These are phyloP conservation scores for Margaritispora aquatica DNA, from an alignment of 495 filamentous ascomycete species.

Conservation along the genomic window DNA sequence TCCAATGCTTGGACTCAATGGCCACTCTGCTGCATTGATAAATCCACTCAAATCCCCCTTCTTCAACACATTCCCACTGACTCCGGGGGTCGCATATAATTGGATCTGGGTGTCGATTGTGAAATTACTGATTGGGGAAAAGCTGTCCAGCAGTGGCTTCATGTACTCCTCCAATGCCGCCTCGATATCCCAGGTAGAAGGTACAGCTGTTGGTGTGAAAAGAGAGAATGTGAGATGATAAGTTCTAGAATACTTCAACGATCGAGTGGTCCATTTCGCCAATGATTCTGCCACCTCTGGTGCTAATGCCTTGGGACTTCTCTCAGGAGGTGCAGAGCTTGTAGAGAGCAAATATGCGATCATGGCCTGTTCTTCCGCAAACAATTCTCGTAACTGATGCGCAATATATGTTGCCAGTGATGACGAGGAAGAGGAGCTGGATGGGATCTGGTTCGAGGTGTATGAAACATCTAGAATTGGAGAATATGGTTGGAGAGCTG, in stretches of 20 bases:
- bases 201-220: slow-evolving; percentile 70
- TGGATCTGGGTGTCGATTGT: slow-evolving; percentile 96
- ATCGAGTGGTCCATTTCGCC: slow-evolving; percentile 59
- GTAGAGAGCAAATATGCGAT: slow-evolving; percentile 75
- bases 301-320: slow-evolving; percentile 32
- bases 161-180: slow-evolving; percentile 75
- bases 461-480: slow-evolving; percentile 77
- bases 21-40: slow-evolving; percentile 98
- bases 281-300: slow-evolving; percentile 39
- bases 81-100: slow-evolving; percentile 78
- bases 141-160: slow-evolving; percentile 67
- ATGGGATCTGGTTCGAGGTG: slow-evolving; percentile 64
- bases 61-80: slow-evolving; percentile 58
- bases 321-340: slow-evolving; percentile 42
- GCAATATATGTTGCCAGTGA: slow-evolving; percentile 77
- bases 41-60: slow-evolving; percentile 90
- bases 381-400: slow-evolving; percentile 67
- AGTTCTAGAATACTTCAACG: slow-evolving; percentile 85
- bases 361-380: slow-evolving; percentile 83
- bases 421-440: slow-evolving; percentile 61
- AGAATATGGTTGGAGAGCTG: slow-evolving; percentile 59
- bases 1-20: slow-evolving; percentile 88
- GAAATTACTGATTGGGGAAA: slow-evolving; percentile 85
- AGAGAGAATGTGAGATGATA: slow-evolving; percentile 96
- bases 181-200: slow-evolving; percentile 90